Evolutionary conservation across 139 green algal species (phyloP).

Genomic region (Picochlorum sp.): DNA sequence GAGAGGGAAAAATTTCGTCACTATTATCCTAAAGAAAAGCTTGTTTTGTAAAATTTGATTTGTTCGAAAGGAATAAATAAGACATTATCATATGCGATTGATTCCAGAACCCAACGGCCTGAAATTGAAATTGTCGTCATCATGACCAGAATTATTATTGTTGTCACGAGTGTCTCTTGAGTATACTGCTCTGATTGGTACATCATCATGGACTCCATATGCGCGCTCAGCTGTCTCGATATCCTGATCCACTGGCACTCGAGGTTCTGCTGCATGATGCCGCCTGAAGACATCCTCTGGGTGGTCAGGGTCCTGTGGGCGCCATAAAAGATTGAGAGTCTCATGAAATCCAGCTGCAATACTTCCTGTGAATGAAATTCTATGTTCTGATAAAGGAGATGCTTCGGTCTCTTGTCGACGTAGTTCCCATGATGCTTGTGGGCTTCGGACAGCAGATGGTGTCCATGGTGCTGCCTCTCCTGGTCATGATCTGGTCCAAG

Average conservation of each 20-base stretch:
- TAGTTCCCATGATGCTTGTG: background rate
- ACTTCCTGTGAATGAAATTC: conserved; percentile 5
- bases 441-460: background rate
- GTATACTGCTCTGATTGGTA: background rate
- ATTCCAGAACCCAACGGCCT: conserved; percentile 5
- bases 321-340: background rate
- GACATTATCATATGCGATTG: background rate
- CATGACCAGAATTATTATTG: too few species aligned
- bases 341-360: conserved; percentile 8
- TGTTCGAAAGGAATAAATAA: background rate
- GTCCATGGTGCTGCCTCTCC: conserved; percentile 2
- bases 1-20: conserved; percentile 25
- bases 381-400: background rate
- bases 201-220: conserved; percentile 1
- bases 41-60: conserved; percentile 36
- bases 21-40: conserved; percentile 38
- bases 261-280: background rate
- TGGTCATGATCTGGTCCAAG: background rate
- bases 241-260: background rate
- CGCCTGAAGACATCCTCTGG: conserved; percentile 10
- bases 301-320: conserved; percentile 9
- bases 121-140: background rate
- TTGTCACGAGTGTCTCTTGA: background rate
- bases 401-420: background rate
- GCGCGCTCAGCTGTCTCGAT: background rate